Conservation (phyloP, 2,329 filamentous ascomycete species). For the Fusarium coicis region DNA sequence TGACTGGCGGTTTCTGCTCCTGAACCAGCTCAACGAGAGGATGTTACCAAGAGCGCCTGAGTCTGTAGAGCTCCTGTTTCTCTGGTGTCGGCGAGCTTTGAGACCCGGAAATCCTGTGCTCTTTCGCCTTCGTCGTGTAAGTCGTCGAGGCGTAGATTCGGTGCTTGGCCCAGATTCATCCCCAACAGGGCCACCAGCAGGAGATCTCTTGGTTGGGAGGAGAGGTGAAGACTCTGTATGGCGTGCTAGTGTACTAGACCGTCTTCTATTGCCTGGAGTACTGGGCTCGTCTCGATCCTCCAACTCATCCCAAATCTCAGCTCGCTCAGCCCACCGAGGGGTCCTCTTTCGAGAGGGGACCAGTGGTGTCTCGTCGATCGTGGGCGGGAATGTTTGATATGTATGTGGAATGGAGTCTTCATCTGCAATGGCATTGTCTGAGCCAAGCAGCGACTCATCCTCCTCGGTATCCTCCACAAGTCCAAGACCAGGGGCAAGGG, state of each 20-base stretch:
- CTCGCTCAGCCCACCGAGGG: conserved; percentile 71
- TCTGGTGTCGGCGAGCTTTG: conserved; percentile 60
- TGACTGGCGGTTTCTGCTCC: conserved; percentile 34
- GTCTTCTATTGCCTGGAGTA: conserved; percentile 53
- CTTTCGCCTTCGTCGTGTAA: conserved; percentile 60
- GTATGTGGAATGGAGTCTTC: conserved; percentile 52
- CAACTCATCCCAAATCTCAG: conserved; percentile 89
- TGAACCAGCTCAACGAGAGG: conserved; percentile 68
- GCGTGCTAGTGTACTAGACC: conserved; percentile 62
- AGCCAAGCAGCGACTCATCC: conserved; percentile 65
- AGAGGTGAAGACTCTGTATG: conserved; percentile 55
- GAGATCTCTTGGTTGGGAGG: conserved; percentile 48
- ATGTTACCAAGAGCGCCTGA: conserved; percentile 64
- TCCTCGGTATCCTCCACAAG: conserved; percentile 76
- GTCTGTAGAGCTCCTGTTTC: conserved; percentile 53
- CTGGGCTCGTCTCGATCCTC: conserved; percentile 73
- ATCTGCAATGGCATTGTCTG: conserved; percentile 56
- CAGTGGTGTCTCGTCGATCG: conserved; percentile 52
- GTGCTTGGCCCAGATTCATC: conserved; percentile 47
- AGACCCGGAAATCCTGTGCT: conserved; percentile 73
- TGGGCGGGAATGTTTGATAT: conserved; percentile 61
- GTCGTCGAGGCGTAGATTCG: conserved; percentile 46
- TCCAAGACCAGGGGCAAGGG: conserved; percentile 83
- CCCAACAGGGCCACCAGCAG: conserved; percentile 43
- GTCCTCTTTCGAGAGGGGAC: conserved; percentile 60